Evolutionary conservation across 768 basidiomycete genomes (phyloP), one percentile per base, ranked within the genome.

Genomic region (Tulasnella calospora): DNA sequence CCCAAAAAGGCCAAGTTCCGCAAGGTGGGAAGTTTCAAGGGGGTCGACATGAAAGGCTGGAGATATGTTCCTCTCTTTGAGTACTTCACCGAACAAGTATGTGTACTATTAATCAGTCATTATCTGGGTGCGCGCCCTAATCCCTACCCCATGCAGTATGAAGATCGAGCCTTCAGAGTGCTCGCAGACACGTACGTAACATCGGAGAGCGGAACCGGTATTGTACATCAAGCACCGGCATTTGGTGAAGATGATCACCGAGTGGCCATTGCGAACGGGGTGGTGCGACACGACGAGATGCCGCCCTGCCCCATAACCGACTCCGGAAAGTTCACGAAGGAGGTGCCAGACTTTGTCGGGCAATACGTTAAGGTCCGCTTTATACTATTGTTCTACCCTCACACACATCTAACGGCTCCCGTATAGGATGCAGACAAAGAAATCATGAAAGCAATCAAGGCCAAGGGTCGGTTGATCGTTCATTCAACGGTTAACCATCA

Each of bases 221-320:
- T 99, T 82, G 98, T 99, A 40, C 98, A 99, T 84, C 98, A 99
- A 86, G 95, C 98, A 2, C 98, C 98, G 2, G 96, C 93, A 0
- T 99, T 98, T 82, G 98, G 98, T 86, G 97, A 99, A 84, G 98
- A 99, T 82, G 98, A 99, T 88, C 94, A 98, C 84, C 93, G 98
- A 75, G 90, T 99, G 82, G 92, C 94, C 36, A 88, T 97, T 79
- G 90, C 90, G 4, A 89, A 97, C 82, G 94, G 92, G 27, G 89
- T 98, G 74, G 84, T 99, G n/a, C 87, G 87, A 35, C 87, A 89
- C 0, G 96, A 97, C 69, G 96, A 98, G 84, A 91, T 96, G 89
- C 96, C 98, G 0, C 98, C 98, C 0, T 98, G 96, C 83, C 98
- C 98, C 55, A 89, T 99, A 77, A 94, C 99, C 81, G 97, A 99